A percentile compares a stretch with the other conserved stretches of the same genome.
Evolutionary conservation across 176 grass and related monocot genomes (phyloP).

Genomic region (Raddia distichophylla): DNA sequence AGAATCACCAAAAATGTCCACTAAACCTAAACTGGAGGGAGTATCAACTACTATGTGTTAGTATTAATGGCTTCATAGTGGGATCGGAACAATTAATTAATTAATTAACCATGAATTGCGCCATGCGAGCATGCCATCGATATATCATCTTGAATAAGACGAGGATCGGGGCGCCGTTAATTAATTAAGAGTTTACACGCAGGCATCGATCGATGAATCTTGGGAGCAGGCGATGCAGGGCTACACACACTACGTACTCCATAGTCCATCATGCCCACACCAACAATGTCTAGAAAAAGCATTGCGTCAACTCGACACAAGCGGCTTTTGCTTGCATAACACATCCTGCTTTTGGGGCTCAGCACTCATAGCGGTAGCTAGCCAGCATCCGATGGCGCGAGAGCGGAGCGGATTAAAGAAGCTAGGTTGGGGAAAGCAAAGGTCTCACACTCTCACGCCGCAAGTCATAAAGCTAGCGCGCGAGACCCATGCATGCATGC

Average conservation of each 20-base stretch:
- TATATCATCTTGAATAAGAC: not conserved
- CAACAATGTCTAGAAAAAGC: conserved; percentile 43
- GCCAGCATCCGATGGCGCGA: conserved; percentile 28
- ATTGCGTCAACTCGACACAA: conserved; percentile 43
- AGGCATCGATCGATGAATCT: conserved; percentile 31
- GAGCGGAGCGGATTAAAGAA: conserved; percentile 47
- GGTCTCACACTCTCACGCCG: conserved; percentile 8
- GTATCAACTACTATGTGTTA: not conserved
- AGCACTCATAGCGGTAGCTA: conserved; percentile 42
- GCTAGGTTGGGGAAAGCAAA: conserved; percentile 42
- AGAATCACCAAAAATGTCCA: too few species aligned
- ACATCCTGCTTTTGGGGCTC: conserved; percentile 43
- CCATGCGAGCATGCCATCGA: not conserved
- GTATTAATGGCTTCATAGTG: too few species aligned
- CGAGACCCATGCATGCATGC: conserved; percentile 13
- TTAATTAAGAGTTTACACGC: not conserved
- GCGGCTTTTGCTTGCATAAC: conserved; percentile 46
- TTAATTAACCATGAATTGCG: not conserved
- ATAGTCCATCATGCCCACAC: conserved; percentile 41
- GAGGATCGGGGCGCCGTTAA: not conserved
- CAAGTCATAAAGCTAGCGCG: conserved; percentile 43
- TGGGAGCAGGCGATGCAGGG: not conserved
- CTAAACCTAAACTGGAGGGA: too few species aligned
- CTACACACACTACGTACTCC: not conserved
- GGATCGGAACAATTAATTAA: not conserved